phyloP scores from a whole-genome alignment of 306 rosid species.

The Casuarina cunninghamiana region DNA sequence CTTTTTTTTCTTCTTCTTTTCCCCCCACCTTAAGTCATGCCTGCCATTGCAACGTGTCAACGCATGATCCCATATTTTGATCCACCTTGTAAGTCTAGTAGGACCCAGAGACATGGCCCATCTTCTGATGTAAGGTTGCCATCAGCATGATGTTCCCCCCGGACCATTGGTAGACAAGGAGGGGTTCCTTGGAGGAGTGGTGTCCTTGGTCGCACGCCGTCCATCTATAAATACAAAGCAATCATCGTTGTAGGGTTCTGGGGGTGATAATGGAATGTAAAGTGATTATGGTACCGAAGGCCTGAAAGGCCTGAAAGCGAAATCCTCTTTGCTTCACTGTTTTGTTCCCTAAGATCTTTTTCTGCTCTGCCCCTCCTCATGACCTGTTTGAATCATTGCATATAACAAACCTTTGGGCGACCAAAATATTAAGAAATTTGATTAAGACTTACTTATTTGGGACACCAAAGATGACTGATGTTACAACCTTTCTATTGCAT shows the following conservation, averaged over 20 bases:
- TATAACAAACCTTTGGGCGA: background rate
- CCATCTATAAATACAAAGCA: slow-evolving; percentile 25
- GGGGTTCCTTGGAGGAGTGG: slow-evolving; percentile 23
- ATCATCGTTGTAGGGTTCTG: slow-evolving; percentile 47
- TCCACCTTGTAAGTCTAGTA: slow-evolving; percentile 8
- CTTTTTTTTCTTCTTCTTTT: too few species aligned
- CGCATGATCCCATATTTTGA: background rate
- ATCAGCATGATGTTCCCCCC: slow-evolving; percentile 48
- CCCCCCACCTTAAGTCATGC: background rate
- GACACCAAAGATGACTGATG: too few species aligned
- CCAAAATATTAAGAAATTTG: background rate
- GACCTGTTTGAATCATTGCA: slow-evolving; percentile 33
- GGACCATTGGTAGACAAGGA: slow-evolving; percentile 23
- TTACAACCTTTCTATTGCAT: too few species aligned
- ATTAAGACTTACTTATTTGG: background rate
- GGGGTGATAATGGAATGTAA: slow-evolving; percentile 41
- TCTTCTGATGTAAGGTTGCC: slow-evolving; percentile 45
- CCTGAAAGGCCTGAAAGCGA: slow-evolving; percentile 21
- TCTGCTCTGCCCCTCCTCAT: slow-evolving; percentile 11
- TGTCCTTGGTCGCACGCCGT: slow-evolving; percentile 44
- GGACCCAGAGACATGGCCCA: slow-evolving; percentile 9
- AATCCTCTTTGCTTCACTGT: slow-evolving; percentile 8
- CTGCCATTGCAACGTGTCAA: background rate
- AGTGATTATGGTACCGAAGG: slow-evolving; percentile 37
- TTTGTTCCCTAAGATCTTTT: slow-evolving; percentile 15